A percentile compares a stretch with the other conserved stretches of the same genome.
These are phyloP conservation scores for Panaeolus papilionaceus DNA, from an alignment of 768 basidiomycete species.

Conservation along the genomic window DNA sequence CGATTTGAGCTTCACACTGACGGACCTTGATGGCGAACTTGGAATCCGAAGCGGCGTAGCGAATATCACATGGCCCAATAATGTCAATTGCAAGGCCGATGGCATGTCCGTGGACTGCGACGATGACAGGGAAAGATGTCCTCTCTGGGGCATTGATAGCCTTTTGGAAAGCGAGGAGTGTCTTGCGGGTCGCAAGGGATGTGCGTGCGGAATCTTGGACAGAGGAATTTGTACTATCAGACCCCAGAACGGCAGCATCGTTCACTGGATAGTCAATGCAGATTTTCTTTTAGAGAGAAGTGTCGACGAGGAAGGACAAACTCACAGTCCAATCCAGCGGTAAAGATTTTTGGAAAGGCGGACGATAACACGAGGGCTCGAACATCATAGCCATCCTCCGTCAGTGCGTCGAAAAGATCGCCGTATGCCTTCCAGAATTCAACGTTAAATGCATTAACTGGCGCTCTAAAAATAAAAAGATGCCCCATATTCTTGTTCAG, in stretches of 20 bases:
- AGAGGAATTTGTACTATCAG: conserved; percentile 26
- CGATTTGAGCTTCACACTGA: background rate
- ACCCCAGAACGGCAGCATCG: conserved; percentile 34
- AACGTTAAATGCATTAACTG: conserved; percentile 70
- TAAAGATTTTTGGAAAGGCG: conserved; percentile 72
- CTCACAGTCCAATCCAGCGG: conserved; percentile 83
- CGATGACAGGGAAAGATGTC: conserved; percentile 83
- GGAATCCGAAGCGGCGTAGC: conserved; percentile 68
- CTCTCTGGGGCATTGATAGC: conserved; percentile 72
- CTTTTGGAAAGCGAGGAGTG: conserved; percentile 67
- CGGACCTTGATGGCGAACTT: conserved; percentile 77
- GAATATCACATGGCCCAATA: conserved; percentile 76
- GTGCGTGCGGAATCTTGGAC: conserved; percentile 57
- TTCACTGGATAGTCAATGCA: conserved; percentile 31
- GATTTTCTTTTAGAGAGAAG: background rate
- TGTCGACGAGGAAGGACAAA: background rate
- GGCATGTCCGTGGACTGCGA: conserved; percentile 76
- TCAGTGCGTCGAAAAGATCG: conserved; percentile 62
- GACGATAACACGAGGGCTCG: conserved; percentile 80
- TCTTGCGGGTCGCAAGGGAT: conserved; percentile 53
- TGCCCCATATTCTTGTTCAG: background rate
- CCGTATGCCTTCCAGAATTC: conserved; percentile 80
- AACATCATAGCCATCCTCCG: conserved; percentile 55
- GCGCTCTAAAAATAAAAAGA: conserved; percentile 44
- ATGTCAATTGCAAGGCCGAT: conserved; percentile 85